Evolutionary conservation across 116 monocot species (phyloP).

Genomic region (Cymodocea nodosa): DNA sequence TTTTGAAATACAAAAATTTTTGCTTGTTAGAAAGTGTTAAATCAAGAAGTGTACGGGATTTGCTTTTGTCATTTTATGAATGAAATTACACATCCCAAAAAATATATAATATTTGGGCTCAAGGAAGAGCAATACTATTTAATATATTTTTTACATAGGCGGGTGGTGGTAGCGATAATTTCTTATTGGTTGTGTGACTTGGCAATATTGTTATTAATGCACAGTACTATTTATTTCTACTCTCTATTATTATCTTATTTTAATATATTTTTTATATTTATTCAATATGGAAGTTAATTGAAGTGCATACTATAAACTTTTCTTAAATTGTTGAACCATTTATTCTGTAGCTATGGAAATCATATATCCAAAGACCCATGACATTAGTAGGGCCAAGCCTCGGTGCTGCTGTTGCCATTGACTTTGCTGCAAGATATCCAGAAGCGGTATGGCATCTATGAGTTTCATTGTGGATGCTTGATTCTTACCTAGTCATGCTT

Average conservation of each 20-base stretch:
- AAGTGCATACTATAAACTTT: neutral
- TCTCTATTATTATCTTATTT: neutral
- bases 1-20: too few relatives aligned
- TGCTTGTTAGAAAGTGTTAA: too few relatives aligned
- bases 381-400: slow-evolving; percentile 88
- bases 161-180: too few relatives aligned
- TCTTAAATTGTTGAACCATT: slow-evolving; percentile 1
- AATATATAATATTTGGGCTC: too few relatives aligned
- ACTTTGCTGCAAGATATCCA: slow-evolving; percentile 68
- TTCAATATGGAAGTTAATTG: neutral
- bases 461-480: neutral
- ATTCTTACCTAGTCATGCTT: neutral
- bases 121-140: too few relatives aligned
- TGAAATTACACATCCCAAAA: too few relatives aligned
- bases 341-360: slow-evolving; percentile 63
- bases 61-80: too few relatives aligned
- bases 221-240: too few relatives aligned
- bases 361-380: slow-evolving; percentile 71
- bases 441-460: slow-evolving; percentile 53
- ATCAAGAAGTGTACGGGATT: too few relatives aligned
- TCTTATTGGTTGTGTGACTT: too few relatives aligned
- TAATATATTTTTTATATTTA: neutral
- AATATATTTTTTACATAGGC: too few relatives aligned
- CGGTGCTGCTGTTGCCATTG: slow-evolving; percentile 89
- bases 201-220: too few relatives aligned